These are phyloP conservation scores for Glomus cerebriforme DNA, from an alignment of 192 early-diverging fungal species.

Conservation along the genomic window DNA sequence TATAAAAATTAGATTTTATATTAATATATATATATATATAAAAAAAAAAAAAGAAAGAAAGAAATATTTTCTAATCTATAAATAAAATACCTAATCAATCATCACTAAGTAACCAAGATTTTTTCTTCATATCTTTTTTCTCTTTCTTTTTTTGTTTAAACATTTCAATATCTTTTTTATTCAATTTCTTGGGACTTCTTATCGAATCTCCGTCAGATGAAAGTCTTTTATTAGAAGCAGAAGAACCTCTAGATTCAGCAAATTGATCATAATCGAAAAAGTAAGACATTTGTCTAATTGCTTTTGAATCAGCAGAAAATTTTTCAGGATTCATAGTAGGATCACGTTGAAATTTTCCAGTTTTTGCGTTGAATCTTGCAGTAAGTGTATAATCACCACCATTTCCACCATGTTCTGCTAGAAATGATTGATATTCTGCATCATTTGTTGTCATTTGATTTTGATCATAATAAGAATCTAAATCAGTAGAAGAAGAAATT, in stretches of 20 bases:
- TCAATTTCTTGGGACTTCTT: slow-evolving; percentile 35
- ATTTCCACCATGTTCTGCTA: slow-evolving; percentile 12
- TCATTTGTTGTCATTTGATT: neutral
- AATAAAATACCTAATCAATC: slow-evolving; percentile 13
- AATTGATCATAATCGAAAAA: slow-evolving; percentile 48
- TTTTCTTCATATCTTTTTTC: slow-evolving; percentile 44
- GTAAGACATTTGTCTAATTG: slow-evolving; percentile 43
- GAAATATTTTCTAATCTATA: neutral
- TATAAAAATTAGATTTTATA: neutral
- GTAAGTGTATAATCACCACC: slow-evolving; percentile 31
- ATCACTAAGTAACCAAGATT: slow-evolving; percentile 37
- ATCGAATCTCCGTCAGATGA: neutral
- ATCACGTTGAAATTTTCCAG: slow-evolving; percentile 40
- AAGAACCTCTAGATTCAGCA: slow-evolving; percentile 33
- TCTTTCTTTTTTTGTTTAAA: slow-evolving; percentile 43
- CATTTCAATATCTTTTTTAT: slow-evolving; percentile 37
- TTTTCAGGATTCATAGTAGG: slow-evolving; percentile 40
- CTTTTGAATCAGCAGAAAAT: slow-evolving; percentile 39
- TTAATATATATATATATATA: no score
- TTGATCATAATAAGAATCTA: neutral
- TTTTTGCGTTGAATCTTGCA: slow-evolving; percentile 47
- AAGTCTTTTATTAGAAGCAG: neutral
- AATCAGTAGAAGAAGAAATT: neutral
- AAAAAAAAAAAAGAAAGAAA: no score
- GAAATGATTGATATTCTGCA: slow-evolving; percentile 20